These are phyloP conservation scores for Nitzschia sp. DNA, from an alignment of 108 stramenopile genomes.

Conservation along the genomic window DNA sequence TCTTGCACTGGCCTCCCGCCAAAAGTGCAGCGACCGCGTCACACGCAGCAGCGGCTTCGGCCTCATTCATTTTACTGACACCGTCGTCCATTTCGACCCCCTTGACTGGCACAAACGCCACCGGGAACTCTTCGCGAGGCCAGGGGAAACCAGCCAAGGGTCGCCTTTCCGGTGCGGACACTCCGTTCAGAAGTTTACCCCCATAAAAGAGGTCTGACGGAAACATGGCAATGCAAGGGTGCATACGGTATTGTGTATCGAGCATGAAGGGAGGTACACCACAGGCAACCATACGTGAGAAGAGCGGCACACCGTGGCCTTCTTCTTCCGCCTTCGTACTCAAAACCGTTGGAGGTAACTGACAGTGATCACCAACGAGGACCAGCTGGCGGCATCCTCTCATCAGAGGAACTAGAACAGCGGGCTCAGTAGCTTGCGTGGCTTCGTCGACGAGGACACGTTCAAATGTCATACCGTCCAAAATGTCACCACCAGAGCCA, in stretches of 20 bases:
- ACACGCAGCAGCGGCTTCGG: slow-evolving; percentile 90
- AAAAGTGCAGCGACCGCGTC: slow-evolving; percentile 85
- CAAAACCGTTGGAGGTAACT: slow-evolving; percentile 92
- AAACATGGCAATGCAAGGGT: slow-evolving; percentile 92
- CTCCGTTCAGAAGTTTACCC: slow-evolving; percentile 83
- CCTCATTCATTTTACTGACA: slow-evolving; percentile 91
- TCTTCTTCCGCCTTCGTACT: slow-evolving; percentile 86
- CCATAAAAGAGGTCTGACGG: slow-evolving; percentile 90
- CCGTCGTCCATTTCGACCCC: slow-evolving; percentile 89
- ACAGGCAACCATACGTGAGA: slow-evolving; percentile 90
- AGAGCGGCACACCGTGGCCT: slow-evolving; percentile 85
- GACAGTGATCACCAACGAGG: slow-evolving; percentile 96
- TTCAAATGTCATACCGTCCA: slow-evolving; percentile 85
- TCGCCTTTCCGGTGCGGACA: slow-evolving; percentile 81
- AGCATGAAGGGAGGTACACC: slow-evolving; percentile 90
- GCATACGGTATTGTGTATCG: slow-evolving; percentile 96
- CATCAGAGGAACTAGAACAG: slow-evolving; percentile 88
- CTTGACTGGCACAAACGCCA: slow-evolving; percentile 83
- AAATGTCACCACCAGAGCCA: slow-evolving; percentile 88
- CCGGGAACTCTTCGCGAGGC: slow-evolving; percentile 90
- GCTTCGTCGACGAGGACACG: slow-evolving; percentile 94
- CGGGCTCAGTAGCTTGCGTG: slow-evolving; percentile 92
- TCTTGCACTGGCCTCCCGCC: slow-evolving; percentile 75
- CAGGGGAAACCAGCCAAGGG: slow-evolving; percentile 89
- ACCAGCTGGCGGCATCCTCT: slow-evolving; percentile 92